These are phyloP conservation scores for Vanilla planifolia DNA, from an alignment of 106 monocot genomes.

Conservation along the genomic window DNA sequence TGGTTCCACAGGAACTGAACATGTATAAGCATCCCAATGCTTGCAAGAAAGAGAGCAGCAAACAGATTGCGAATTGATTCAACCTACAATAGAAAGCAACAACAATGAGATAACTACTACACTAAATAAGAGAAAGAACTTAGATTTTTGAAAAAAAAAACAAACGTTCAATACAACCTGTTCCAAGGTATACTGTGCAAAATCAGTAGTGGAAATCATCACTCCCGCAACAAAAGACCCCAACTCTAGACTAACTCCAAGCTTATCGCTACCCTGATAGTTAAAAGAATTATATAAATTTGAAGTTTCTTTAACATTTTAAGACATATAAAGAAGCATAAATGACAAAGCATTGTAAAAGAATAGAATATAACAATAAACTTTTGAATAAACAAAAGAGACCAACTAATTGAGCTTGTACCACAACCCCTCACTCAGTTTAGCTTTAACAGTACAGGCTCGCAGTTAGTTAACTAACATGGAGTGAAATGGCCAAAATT, in stretches of 20 bases:
- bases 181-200: constrained; percentile 92
- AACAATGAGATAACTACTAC: neutral
- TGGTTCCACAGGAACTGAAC: constrained; percentile 94
- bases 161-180: constrained; percentile 37
- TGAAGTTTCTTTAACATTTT: too few relatives aligned
- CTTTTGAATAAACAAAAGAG: too few relatives aligned
- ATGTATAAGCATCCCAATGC: constrained; percentile 98
- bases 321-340: too few relatives aligned
- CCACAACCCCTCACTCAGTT: too few relatives aligned
- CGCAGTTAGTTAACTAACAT: too few relatives aligned
- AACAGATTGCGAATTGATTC: constrained; percentile 94
- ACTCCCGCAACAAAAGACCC: constrained; percentile 98
- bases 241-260: constrained; percentile 93
- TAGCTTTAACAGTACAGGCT: too few relatives aligned
- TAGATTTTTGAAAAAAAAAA: neutral
- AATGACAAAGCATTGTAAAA: too few relatives aligned
- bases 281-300: too few relatives aligned
- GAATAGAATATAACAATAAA: too few relatives aligned
- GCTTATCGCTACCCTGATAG: constrained; percentile 86
- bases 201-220: constrained; percentile 95
- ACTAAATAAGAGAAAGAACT: neutral
- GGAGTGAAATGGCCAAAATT: too few relatives aligned
- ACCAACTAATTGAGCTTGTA: too few relatives aligned
- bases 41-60: constrained; percentile 97
- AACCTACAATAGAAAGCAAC: constrained; percentile 40